A percentile compares a stretch with the other conserved stretches of the same genome.
Evolutionary conservation across 352 stramenopile genomes (phyloP).

Genomic region (Plasmopara viticola): DNA sequence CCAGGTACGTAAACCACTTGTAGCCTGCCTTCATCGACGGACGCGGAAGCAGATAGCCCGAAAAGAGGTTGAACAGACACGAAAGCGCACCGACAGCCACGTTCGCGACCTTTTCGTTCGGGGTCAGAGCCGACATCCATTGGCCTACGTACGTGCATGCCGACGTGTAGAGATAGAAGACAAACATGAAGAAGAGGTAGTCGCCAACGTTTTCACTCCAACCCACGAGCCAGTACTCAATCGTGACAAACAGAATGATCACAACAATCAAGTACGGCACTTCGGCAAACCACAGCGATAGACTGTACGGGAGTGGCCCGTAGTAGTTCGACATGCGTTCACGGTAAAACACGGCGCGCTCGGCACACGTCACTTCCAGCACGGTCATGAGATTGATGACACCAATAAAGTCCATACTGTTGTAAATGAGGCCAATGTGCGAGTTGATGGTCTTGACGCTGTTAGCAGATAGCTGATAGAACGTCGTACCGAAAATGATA

Average conservation of each 20-base stretch:
- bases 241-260: conserved; percentile 30
- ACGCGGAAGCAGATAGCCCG: conserved; percentile 42
- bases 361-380: conserved; percentile 43
- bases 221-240: conserved; percentile 59
- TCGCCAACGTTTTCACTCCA: conserved; percentile 26
- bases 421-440: conserved; percentile 58
- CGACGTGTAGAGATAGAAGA: conserved; percentile 37
- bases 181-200: conserved; percentile 27
- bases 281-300: conserved; percentile 55
- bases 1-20: conserved; percentile 61
- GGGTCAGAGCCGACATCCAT: conserved; percentile 61
- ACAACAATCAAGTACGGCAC: conserved; percentile 48
- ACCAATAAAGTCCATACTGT: conserved; percentile 62
- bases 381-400: conserved; percentile 56
- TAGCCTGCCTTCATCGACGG: conserved; percentile 42
- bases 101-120: conserved; percentile 68
- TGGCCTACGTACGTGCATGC: conserved; percentile 54
- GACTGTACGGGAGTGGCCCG: conserved; percentile 49
- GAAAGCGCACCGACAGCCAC: conserved; percentile 57
- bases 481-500: conserved; percentile 50
- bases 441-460: conserved; percentile 41
- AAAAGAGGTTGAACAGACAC: conserved; percentile 60
- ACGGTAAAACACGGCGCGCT: conserved; percentile 57
- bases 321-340: too few relatives aligned
- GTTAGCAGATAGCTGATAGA: conserved; percentile 36